Evolutionary conservation across 495 filamentous ascomycete species (phyloP), one percentile per base, ranked within the genome.

Genomic region (Apiosordaria backusii): DNA sequence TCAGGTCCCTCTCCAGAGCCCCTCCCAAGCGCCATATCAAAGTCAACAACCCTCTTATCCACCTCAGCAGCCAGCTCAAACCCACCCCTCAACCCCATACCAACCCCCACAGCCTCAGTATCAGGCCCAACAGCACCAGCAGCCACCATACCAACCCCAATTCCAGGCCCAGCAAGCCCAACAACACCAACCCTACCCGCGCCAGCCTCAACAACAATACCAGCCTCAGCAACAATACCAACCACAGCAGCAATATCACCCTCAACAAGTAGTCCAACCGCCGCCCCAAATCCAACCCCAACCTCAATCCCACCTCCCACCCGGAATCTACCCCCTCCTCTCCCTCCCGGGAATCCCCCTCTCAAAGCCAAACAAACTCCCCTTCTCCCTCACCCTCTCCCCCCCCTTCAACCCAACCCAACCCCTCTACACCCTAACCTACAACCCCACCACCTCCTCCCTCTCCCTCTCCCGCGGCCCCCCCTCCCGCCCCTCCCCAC

Each of bases 381-480:
- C 55, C 62, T 62, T 68, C 62, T 52, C 50, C 62, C 62, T 68
- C 66, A 64, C 66, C 66, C 64, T 68, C 62, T 68, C 66, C 62
- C 15, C 2, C 53, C 15, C 60, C 18, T 9, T 60, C 60, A 59
- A n/a, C 53, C 60, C 60, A 29, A 13, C 57, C 57, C 57, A 18
- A 26, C 21, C 1, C 16, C 35, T 16, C 40, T 57, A 52, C 57
- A 68, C 16, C 62, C 29, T 22, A 22, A 60, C 66, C 57, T 64
- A 58, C 27, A 25, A 4, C 24, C 55, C 50, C n/a, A 13, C 25
- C 60, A 26, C 63, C 54, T 24, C 64, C 6, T 40, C 16, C 18
- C 10, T 45, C 35, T 45, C 35, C 35, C 4, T 45, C 35, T 10
- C 35, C 10, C 35, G 35, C 35, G 6, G 35, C 23, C 26, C 9